phyloP scores from a whole-genome alignment of 1,284 basidiomycete species.

The Pseudozyma thailandica region DNA sequence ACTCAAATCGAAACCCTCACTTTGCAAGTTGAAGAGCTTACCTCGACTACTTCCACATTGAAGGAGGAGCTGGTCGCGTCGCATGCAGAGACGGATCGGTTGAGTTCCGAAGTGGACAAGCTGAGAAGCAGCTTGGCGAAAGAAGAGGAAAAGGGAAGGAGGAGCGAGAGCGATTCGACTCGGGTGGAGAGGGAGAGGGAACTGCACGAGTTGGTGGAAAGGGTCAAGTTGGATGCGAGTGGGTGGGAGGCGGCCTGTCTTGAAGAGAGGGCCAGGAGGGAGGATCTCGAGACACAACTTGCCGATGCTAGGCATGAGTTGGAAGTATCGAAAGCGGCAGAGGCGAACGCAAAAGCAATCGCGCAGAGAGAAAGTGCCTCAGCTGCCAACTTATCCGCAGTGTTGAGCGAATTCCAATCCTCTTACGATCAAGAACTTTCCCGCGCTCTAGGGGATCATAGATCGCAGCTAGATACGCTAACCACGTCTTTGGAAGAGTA shows the following conservation, averaged over 20 bases:
- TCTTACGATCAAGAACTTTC: slow-evolving; percentile 73
- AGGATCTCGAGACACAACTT: slow-evolving; percentile 75
- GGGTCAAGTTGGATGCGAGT: slow-evolving; percentile 50
- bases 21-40: slow-evolving; percentile 13
- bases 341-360: slow-evolving; percentile 72
- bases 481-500: slow-evolving; percentile 83
- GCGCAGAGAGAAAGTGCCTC: slow-evolving; percentile 80
- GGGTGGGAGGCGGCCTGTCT: slow-evolving; percentile 34
- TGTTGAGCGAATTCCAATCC: slow-evolving; percentile 92
- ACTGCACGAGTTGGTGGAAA: slow-evolving; percentile 51
- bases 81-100: slow-evolving; percentile 46
- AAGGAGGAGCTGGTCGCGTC: slow-evolving; percentile 46
- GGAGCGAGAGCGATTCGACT: background rate
- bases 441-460: slow-evolving; percentile 83
- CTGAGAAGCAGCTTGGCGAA: slow-evolving; percentile 18
- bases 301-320: slow-evolving; percentile 69
- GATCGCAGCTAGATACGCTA: slow-evolving; percentile 77
- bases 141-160: slow-evolving; percentile 1
- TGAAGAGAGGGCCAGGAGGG: slow-evolving; percentile 47
- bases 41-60: slow-evolving; percentile 10
- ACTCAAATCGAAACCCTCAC: slow-evolving; percentile 61
- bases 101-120: slow-evolving; percentile 43
- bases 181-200: slow-evolving; percentile 32
- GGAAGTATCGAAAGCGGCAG: slow-evolving; percentile 67
- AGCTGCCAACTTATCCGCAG: slow-evolving; percentile 85